Evolutionary conservation across 208 protist genomes (phyloP).

Genomic region (Trypanosomatidae sp.): DNA sequence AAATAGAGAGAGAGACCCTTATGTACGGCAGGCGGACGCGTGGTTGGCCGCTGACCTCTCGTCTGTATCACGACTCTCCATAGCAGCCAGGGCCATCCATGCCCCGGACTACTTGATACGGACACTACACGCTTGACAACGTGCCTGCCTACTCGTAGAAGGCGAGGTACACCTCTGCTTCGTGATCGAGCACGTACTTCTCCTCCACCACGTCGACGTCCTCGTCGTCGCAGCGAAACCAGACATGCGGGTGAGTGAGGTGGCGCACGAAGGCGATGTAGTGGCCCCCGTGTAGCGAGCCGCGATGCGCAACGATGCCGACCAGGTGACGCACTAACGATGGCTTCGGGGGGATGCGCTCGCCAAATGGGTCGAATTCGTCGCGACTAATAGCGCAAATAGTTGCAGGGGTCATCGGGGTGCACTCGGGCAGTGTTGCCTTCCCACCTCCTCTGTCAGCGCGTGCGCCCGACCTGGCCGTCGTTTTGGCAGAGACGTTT

Average conservation of each 20-base stretch:
- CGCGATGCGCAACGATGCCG: constrained; percentile 82
- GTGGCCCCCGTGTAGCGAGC: constrained; percentile 83
- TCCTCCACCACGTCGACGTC: constrained; percentile 72
- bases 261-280: constrained; percentile 87
- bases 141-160: constrained; percentile 77
- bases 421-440: background rate
- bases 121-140: background rate
- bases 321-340: constrained; percentile 60
- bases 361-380: constrained; percentile 43
- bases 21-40: background rate
- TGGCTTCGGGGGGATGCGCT: constrained; percentile 18
- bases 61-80: background rate
- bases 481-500: background rate
- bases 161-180: constrained; percentile 73
- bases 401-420: background rate
- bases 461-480: background rate
- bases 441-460: background rate
- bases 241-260: constrained; percentile 43
- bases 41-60: background rate
- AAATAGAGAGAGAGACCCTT: background rate
- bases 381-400: constrained; percentile 19
- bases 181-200: constrained; percentile 44
- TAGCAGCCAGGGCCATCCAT: background rate
- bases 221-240: constrained; percentile 91
- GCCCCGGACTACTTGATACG: background rate